Evolutionary conservation across 78 protist genomes (phyloP).

Genomic region (Tieghemostelium lacteum): DNA sequence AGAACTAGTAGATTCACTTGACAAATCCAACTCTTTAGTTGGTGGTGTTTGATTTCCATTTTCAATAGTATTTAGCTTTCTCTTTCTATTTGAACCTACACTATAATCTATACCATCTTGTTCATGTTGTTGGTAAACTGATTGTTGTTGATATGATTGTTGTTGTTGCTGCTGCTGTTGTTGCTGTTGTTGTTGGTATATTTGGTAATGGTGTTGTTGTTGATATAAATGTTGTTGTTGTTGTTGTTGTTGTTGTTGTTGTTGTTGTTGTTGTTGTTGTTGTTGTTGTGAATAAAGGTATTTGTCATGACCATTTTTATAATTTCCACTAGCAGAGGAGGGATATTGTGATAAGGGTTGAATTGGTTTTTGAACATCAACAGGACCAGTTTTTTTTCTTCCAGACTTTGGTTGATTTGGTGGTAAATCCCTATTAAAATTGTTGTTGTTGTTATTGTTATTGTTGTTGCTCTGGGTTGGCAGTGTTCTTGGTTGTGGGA

Average conservation of each 20-base stretch:
- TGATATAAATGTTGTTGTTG: neutral
- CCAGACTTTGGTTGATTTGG: no score
- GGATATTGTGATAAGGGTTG: slow-evolving; percentile 8
- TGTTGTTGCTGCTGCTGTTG: neutral
- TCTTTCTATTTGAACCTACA: neutral
- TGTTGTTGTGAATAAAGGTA: neutral
- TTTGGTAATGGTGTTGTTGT: neutral
- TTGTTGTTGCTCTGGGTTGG: neutral
- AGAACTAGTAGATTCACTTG: no score
- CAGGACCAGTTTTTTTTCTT: slow-evolving; percentile 38
- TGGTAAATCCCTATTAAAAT: slow-evolving; percentile 15
- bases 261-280: neutral
- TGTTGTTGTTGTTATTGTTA: slow-evolving; percentile 4
- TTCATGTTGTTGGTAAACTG: slow-evolving; percentile 12
- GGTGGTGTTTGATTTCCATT: neutral
- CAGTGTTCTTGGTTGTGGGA: neutral
- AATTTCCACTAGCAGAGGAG: slow-evolving; percentile 5
- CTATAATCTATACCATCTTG: neutral
- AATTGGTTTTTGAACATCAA: slow-evolving; percentile 14
- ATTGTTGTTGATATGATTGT: neutral
- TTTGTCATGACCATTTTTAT: neutral
- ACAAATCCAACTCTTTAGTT: no score
- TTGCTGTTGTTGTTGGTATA: neutral
- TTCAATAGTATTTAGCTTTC: neutral
- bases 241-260: neutral